phyloP scores from a whole-genome alignment of 1,284 basidiomycete species.

The Microbotryum saponariae region DNA sequence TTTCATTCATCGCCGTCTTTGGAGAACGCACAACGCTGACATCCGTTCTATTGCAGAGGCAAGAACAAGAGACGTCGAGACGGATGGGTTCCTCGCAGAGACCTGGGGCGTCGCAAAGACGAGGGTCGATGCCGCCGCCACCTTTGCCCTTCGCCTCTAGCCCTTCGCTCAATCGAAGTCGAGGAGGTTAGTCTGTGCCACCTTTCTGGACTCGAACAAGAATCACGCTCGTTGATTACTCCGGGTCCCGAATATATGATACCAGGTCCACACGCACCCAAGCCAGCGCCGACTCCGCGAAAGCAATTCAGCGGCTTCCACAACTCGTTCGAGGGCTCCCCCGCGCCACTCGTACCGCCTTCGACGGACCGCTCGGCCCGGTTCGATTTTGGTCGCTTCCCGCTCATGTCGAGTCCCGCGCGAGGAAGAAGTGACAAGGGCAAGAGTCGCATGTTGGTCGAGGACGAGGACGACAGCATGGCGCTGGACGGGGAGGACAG shows the following conservation, averaged over 20 bases:
- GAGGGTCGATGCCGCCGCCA: too few species aligned
- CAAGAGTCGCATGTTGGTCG: not conserved
- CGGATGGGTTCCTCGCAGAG: slow-evolving; percentile 7
- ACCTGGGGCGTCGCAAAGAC: not conserved
- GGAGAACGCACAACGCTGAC: too few species aligned
- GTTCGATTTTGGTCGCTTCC: not conserved
- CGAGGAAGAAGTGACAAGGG: not conserved
- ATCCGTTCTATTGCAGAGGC: not conserved
- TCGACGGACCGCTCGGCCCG: not conserved
- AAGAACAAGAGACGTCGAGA: slow-evolving; percentile 15
- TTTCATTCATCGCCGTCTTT: too few species aligned
- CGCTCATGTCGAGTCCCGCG: slow-evolving; percentile 6
- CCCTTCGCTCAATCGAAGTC: too few species aligned
- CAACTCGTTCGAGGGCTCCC: slow-evolving; percentile 13
- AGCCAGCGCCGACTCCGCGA: too few species aligned
- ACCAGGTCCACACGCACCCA: too few species aligned
- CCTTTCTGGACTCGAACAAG: too few species aligned
- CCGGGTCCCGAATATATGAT: too few species aligned
- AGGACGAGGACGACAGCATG: not conserved
- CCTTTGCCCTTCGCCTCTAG: too few species aligned
- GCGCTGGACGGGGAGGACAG: not conserved
- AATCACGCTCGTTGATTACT: too few species aligned
- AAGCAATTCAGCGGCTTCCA: slow-evolving; percentile 12
- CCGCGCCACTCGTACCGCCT: not conserved
- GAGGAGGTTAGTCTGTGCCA: too few species aligned